Evolutionary conservation across 1,139 yeast genomes (phyloP).

Genomic region (Sugiyamaella grinbergsii): DNA sequence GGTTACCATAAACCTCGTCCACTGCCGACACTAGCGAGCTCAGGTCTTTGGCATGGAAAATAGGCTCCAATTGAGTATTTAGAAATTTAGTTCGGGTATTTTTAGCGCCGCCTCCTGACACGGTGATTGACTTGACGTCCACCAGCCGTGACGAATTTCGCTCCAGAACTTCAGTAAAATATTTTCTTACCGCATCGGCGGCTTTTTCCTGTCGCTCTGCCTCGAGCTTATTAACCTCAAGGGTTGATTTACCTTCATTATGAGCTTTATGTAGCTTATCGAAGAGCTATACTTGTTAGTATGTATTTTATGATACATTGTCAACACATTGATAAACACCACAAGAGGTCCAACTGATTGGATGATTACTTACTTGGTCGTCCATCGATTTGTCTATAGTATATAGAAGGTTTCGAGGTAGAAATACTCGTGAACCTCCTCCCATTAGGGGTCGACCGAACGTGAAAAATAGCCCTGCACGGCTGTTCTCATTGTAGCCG

Average conservation of each 20-base stretch:
- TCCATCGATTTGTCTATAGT: constrained; percentile 18
- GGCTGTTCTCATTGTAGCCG: too few relatives aligned
- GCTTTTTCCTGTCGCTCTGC: constrained; percentile 10
- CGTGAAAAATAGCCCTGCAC: constrained; percentile 8
- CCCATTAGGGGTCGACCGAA: not conserved
- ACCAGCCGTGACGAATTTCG: constrained; percentile 25
- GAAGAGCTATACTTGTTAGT: constrained; percentile 21
- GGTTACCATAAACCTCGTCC: constrained; percentile 26
- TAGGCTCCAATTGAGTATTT: constrained; percentile 27
- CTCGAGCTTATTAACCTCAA: constrained; percentile 15
- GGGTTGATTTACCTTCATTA: constrained; percentile 17
- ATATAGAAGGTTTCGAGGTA: not conserved
- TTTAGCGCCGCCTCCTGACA: constrained; percentile 28
- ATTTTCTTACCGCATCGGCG: constrained; percentile 18
- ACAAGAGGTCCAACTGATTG: not conserved
- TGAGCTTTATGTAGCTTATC: constrained; percentile 26
- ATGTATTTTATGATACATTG: not conserved
- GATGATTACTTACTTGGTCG: constrained; percentile 22
- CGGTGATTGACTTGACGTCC: constrained; percentile 25
- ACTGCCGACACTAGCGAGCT: constrained; percentile 22
- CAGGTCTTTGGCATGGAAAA: constrained; percentile 26
- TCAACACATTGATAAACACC: too few relatives aligned
- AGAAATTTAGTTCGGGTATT: constrained; percentile 27
- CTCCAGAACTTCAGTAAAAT: constrained; percentile 24
- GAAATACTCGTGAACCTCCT: constrained; percentile 6